Conservation (phyloP, 768 basidiomycete genomes). For the Auricularia heimuer region DNA sequence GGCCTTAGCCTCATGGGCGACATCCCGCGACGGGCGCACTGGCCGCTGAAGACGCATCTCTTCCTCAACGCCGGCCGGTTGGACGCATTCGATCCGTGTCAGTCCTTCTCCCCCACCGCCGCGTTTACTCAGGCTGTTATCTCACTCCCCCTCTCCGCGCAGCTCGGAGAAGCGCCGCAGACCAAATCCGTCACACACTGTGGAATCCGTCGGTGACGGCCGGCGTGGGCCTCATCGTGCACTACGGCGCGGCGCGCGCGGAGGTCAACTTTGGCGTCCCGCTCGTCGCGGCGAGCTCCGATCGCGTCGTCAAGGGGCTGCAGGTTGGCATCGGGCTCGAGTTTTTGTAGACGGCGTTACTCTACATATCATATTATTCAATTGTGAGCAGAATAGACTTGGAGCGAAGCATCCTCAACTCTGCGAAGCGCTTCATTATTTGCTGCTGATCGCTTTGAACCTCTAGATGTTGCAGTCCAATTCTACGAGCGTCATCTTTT, state of each 20-base stretch:
- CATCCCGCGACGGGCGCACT: conserved; percentile 60
- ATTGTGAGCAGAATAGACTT: too few relatives aligned
- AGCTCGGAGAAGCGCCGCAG: conserved; percentile 23
- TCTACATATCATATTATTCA: not conserved
- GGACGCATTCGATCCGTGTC: conserved; percentile 49
- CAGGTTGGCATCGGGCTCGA: conserved; percentile 77
- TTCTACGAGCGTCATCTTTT: too few relatives aligned
- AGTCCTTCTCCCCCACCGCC: conserved; percentile 13
- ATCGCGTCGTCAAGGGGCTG: conserved; percentile 57
- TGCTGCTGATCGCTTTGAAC: too few relatives aligned
- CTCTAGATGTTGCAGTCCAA: too few relatives aligned
- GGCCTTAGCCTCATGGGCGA: conserved; percentile 69
- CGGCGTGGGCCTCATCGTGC: conserved; percentile 75
- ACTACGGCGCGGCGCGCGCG: conserved; percentile 72
- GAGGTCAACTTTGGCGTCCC: conserved; percentile 87
- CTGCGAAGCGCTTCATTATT: too few relatives aligned
- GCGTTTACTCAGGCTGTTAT: conserved; percentile 3
- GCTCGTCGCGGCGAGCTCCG: conserved; percentile 55
- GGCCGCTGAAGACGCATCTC: conserved; percentile 74
- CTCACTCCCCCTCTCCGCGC: conserved; percentile 15
- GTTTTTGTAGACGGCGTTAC: conserved; percentile 39
- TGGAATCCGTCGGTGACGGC: conserved; percentile 61
- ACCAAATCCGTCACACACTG: conserved; percentile 33
- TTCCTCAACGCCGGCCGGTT: conserved; percentile 79
- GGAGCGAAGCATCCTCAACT: too few relatives aligned